A percentile compares a stretch with the other conserved stretches of the same genome.
phyloP scores from a whole-genome alignment of 208 protist species.

The Acanthamoeba lenticulata region DNA sequence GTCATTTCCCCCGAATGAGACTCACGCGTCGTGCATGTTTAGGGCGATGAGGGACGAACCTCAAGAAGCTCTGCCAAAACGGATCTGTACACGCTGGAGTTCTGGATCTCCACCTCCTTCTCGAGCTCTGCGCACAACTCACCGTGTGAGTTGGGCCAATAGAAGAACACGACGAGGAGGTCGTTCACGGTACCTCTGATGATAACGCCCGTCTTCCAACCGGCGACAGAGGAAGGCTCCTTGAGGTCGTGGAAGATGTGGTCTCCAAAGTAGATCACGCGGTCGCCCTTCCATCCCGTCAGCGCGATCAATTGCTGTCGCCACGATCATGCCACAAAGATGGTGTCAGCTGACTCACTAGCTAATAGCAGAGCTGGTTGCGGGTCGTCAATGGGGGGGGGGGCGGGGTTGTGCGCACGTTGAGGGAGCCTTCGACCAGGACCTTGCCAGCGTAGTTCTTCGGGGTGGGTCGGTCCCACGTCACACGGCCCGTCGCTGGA shows the following conservation, averaged over 20 bases:
- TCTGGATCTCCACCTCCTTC: conserved; percentile 77
- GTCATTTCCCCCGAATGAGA: background rate
- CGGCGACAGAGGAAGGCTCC: conserved; percentile 67
- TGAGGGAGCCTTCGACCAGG: conserved; percentile 22
- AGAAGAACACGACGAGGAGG: background rate
- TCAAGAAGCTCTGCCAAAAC: conserved; percentile 40
- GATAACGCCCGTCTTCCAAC: conserved; percentile 75
- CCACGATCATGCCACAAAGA: background rate
- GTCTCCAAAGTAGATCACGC: conserved; percentile 76
- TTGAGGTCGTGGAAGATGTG: conserved; percentile 74
- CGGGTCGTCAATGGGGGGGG: background rate
- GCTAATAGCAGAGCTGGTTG: background rate
- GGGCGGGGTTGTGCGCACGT: background rate
- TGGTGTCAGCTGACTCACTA: background rate
- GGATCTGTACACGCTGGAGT: conserved; percentile 71
- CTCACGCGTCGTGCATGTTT: background rate
- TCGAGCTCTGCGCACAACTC: conserved; percentile 29
- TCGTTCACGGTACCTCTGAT: conserved; percentile 36
- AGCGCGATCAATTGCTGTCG: conserved; percentile 27
- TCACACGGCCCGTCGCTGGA: background rate
- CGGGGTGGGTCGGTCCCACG: conserved; percentile 3
- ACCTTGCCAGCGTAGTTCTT: conserved; percentile 29
- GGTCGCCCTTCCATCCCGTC: conserved; percentile 55
- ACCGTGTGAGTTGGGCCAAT: background rate
- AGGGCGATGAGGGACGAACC: background rate